Percentiles rank a stretch among this genome's conserved stretches.
Conservation (phyloP, 2,329 filamentous ascomycete species). For the Colletotrichum horii region DNA sequence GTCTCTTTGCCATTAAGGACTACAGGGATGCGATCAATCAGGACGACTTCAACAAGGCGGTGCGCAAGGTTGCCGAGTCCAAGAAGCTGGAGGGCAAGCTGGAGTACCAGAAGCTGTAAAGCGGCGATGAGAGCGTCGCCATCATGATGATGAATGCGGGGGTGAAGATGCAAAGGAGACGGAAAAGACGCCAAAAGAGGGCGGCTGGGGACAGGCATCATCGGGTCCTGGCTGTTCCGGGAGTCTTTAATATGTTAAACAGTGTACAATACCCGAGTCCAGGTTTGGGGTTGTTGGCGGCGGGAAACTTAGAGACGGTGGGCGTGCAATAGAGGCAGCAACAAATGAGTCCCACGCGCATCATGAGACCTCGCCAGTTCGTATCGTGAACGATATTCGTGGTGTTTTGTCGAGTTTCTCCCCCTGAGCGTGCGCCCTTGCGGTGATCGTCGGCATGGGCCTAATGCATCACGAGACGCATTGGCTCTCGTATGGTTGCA, state of each 20-base stretch:
- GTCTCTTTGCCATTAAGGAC: conserved; percentile 97
- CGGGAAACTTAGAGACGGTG: background rate
- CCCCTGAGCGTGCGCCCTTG: background rate
- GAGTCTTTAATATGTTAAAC: conserved; percentile 13
- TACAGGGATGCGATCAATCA: conserved; percentile 96
- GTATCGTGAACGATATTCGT: background rate
- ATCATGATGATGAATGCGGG: background rate
- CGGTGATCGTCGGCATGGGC: background rate
- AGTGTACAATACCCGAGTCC: conserved; percentile 22
- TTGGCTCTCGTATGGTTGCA: background rate
- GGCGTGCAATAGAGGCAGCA: conserved; percentile 3
- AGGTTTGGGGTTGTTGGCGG: conserved; percentile 21
- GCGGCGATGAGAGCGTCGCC: background rate
- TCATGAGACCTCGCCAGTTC: background rate
- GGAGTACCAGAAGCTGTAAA: conserved; percentile 90
- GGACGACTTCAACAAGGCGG: conserved; percentile 99
- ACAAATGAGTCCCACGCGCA: background rate
- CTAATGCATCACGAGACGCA: background rate
- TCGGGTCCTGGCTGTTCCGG: background rate
- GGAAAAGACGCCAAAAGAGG: background rate
- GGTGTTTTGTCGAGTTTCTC: background rate
- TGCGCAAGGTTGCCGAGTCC: conserved; percentile 93
- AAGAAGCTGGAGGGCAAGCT: conserved; percentile 99
- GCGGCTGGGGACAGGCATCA: background rate
- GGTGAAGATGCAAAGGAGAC: background rate